phyloP scores from a whole-genome alignment of 306 rosid genomes.

The Gleditsia sinensis region DNA sequence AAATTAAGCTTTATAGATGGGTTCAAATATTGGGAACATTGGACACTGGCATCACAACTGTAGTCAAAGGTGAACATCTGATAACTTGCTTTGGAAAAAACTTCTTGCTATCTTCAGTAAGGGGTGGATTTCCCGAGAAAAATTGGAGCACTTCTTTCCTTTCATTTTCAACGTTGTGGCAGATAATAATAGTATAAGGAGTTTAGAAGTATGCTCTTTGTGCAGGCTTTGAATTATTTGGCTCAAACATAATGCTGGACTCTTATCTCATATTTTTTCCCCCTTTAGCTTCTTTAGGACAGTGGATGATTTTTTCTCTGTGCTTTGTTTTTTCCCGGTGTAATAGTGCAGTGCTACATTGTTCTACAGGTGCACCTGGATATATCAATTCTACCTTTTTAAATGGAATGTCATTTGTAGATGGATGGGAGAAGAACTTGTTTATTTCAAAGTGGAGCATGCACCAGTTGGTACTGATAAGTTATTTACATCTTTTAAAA shows the following conservation, averaged over 20 bases:
- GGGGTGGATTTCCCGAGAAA: not conserved
- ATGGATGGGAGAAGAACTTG: constrained; percentile 90
- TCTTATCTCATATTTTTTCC: not conserved
- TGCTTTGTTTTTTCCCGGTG: not conserved
- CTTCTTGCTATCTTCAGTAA: no score
- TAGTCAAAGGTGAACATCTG: not conserved
- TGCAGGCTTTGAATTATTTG: not conserved
- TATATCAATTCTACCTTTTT: constrained; percentile 66
- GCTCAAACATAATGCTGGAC: not conserved
- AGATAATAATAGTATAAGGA: not conserved
- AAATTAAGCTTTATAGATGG: not conserved
- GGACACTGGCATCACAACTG: not conserved
- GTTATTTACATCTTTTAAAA: constrained; percentile 12
- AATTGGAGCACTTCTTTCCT: not conserved
- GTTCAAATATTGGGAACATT: not conserved
- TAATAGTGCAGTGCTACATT: constrained; percentile 29
- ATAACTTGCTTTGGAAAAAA: not conserved
- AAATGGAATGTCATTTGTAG: constrained; percentile 94
- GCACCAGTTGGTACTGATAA: constrained; percentile 88
- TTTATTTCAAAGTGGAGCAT: constrained; percentile 97
- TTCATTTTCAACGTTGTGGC: not conserved
- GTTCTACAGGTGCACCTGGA: constrained; percentile 91
- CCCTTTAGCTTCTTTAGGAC: not conserved
- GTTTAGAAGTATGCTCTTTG: not conserved
- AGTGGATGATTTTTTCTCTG: not conserved